These are phyloP conservation scores for Aspergillus ustus DNA, from an alignment of 2,329 filamentous ascomycete genomes.

Conservation along the genomic window DNA sequence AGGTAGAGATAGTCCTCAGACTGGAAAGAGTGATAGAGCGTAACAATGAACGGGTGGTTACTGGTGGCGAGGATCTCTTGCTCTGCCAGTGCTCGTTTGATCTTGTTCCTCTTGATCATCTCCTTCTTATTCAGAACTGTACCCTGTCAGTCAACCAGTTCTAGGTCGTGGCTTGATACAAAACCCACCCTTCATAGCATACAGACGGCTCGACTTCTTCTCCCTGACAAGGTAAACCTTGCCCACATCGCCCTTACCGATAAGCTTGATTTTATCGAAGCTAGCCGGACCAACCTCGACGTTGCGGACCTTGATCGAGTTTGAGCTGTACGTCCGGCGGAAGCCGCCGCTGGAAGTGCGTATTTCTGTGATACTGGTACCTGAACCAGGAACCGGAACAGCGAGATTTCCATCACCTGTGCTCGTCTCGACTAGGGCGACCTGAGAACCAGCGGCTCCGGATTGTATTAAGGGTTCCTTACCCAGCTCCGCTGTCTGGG, in stretches of 20 bases:
- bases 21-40: conserved; percentile 97
- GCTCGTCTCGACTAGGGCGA: conserved; percentile 59
- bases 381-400: conserved; percentile 49
- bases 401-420: conserved; percentile 34
- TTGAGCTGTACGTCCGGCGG: conserved; percentile 95
- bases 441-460: conserved; percentile 54
- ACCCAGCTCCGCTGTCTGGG: conserved; percentile 81
- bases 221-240: conserved; percentile 97
- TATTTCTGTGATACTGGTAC: conserved; percentile 68
- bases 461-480: conserved; percentile 75
- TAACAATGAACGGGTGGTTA: conserved; percentile 99
- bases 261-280: conserved; percentile 99
- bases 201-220: conserved; percentile 94
- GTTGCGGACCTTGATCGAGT: conserved; percentile 97
- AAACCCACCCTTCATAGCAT: conserved; percentile 93
- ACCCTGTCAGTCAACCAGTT: conserved; percentile 43
- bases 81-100: conserved; percentile 95
- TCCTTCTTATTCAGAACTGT: conserved; percentile 95
- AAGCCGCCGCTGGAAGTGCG: conserved; percentile 70
- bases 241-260: conserved; percentile 97
- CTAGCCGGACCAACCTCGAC: conserved; percentile 94
- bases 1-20: conserved; percentile 98
- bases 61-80: conserved; percentile 98
- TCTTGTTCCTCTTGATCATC: conserved; percentile 99
- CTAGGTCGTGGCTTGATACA: not conserved